Percentiles rank a stretch among this genome's conserved stretches.
Conservation (phyloP, 768 basidiomycete genomes). For the Cystobasidium onofrii region DNA sequence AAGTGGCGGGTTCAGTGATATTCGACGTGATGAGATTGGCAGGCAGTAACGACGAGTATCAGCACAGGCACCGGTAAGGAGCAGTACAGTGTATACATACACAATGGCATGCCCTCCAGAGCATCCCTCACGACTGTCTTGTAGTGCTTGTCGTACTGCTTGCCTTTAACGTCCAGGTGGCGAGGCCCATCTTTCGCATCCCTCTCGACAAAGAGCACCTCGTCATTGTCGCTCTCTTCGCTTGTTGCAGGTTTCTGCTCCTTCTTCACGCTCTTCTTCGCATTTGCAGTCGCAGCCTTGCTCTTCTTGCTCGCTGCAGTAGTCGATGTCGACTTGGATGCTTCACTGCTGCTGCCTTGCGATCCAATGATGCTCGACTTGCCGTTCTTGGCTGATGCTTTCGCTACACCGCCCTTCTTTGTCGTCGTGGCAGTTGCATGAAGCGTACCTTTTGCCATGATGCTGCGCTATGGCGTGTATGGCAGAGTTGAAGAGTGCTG, state of each 20-base stretch:
- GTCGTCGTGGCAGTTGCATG: not conserved
- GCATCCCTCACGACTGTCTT: not conserved
- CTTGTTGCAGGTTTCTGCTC: not conserved
- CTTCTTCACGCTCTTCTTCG: conserved; percentile 6
- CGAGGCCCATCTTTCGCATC: not conserved
- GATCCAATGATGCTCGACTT: not conserved
- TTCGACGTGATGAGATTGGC: not conserved
- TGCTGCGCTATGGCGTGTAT: not conserved
- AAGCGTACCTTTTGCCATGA: conserved; percentile 11
- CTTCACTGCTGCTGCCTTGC: no score
- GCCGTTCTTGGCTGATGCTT: conserved; percentile 2
- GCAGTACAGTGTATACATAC: not conserved
- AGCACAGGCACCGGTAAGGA: not conserved
- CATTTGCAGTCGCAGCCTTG: not conserved
- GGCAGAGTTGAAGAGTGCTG: no score
- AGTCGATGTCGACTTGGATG: not conserved
- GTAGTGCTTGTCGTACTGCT: conserved; percentile 16
- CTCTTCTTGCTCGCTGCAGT: not conserved
- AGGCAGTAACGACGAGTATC: not conserved
- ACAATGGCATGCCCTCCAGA: conserved; percentile 24
- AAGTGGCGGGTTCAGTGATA: conserved; percentile 14
- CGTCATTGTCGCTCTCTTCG: conserved; percentile 9
- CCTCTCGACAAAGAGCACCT: not conserved
- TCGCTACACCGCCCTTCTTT: conserved; percentile 6
- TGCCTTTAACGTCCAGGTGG: conserved; percentile 3